A percentile compares a stretch with the other conserved stretches of the same genome.
Conservation (phyloP, 2,329 filamentous ascomycete genomes). For the Nemania serpens region DNA sequence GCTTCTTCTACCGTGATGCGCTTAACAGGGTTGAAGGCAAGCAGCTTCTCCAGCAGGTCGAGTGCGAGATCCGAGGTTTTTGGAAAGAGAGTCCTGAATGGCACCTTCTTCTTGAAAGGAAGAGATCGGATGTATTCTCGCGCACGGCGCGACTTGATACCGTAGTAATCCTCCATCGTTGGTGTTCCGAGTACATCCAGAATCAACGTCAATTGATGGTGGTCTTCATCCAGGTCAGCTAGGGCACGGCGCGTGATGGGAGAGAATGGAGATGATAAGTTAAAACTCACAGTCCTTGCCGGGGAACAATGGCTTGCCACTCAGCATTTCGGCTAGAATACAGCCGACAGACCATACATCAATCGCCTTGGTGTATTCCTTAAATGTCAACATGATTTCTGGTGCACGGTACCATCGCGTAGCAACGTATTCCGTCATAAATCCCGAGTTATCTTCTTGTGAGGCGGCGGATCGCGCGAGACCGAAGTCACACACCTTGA, state of each 20-base stretch:
- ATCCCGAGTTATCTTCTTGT: constrained; percentile 98
- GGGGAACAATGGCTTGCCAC: constrained; percentile 95
- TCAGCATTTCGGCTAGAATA: constrained; percentile 98
- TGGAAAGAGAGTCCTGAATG: constrained; percentile 94
- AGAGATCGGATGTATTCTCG: constrained; percentile 97
- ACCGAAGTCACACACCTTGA: constrained; percentile 99
- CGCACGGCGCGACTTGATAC: constrained; percentile 96
- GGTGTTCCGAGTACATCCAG: constrained; percentile 96
- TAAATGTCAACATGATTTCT: constrained; percentile 99
- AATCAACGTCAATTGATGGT: constrained; percentile 96
- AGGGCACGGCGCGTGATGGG: neutral
- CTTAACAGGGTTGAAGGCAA: constrained; percentile 98
- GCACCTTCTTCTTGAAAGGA: constrained; percentile 99
- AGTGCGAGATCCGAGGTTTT: constrained; percentile 98
- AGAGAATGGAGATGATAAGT: neutral
- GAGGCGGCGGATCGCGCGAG: constrained; percentile 93
- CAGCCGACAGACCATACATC: constrained; percentile 99
- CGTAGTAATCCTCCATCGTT: constrained; percentile 99
- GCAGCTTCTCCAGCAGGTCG: constrained; percentile 90
- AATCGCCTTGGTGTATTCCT: constrained; percentile 99
- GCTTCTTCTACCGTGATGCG: constrained; percentile 98
- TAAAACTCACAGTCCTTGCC: constrained; percentile 88
- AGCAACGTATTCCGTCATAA: constrained; percentile 99
- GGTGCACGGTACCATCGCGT: constrained; percentile 99
- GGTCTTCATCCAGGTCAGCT: constrained; percentile 63